A percentile compares a stretch with the other conserved stretches of the same genome.
Conservation (phyloP, 441 rosid genomes). For the Euphorbia schlechtendalii region DNA sequence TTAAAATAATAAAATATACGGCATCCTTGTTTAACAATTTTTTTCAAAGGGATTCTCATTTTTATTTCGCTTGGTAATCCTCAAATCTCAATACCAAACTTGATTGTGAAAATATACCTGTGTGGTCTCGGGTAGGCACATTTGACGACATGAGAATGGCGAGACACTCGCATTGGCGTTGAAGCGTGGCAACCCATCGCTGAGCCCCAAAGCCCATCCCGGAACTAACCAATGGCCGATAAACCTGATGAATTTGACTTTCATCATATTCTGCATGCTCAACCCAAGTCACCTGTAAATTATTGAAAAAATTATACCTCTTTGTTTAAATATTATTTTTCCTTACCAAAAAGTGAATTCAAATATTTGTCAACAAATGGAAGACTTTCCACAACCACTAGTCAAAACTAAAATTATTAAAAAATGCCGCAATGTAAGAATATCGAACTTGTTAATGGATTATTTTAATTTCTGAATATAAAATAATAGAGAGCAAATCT, state of each 20-base stretch:
- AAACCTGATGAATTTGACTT: constrained; percentile 54
- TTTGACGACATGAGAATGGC: constrained; percentile 70
- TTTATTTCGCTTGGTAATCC: too few relatives aligned
- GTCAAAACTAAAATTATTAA: too few relatives aligned
- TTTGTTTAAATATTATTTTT: background rate
- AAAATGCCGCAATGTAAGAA: too few relatives aligned
- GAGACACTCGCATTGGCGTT: constrained; percentile 79
- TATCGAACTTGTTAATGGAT: too few relatives aligned
- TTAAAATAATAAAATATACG: too few relatives aligned
- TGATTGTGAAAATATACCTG: constrained; percentile 29
- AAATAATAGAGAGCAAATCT: constrained; percentile 24
- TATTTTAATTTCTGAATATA: background rate
- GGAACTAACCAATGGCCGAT: constrained; percentile 45
- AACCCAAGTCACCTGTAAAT: constrained; percentile 84
- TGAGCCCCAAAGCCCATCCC: constrained; percentile 92
- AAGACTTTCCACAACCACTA: background rate
- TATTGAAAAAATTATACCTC: background rate
- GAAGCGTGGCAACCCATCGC: constrained; percentile 84
- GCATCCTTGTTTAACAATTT: too few relatives aligned
- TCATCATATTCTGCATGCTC: constrained; percentile 85
- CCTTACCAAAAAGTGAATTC: too few relatives aligned
- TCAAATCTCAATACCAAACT: too few relatives aligned
- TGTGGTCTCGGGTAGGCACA: constrained; percentile 36
- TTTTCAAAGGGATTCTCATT: too few relatives aligned
- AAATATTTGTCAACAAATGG: background rate